Evolutionary conservation across 176 grass and related monocot species (phyloP).

Genomic region (Puya raimondii): DNA sequence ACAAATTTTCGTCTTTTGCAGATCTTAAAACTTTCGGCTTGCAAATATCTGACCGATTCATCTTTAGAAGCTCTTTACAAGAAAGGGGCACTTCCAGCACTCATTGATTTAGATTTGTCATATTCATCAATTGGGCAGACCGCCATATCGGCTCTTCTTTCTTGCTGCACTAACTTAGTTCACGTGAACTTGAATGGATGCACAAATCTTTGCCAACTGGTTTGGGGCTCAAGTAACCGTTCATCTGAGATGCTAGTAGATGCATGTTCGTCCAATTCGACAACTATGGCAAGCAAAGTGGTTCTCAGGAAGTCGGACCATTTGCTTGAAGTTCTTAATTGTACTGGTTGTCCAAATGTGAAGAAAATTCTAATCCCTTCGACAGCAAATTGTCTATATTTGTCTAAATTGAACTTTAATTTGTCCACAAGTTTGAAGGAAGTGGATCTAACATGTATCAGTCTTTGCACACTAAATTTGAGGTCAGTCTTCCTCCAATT

Average conservation of each 20-base stretch:
- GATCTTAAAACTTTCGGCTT: constrained; percentile 88
- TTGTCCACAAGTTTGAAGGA: constrained; percentile 86
- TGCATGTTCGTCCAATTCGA: constrained; percentile 24
- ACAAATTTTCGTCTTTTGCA: constrained; percentile 10
- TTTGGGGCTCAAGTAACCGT: constrained; percentile 42
- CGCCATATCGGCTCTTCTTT: constrained; percentile 62
- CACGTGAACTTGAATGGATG: constrained; percentile 93
- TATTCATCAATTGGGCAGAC: constrained; percentile 88
- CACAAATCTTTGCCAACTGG: constrained; percentile 71
- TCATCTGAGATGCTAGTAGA: constrained; percentile 41
- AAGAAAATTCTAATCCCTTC: constrained; percentile 81
- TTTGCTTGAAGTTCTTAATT: constrained; percentile 81
- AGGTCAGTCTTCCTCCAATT: constrained; percentile 35
- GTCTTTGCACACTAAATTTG: constrained; percentile 63
- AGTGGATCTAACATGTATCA: constrained; percentile 73
- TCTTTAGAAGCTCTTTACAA: constrained; percentile 82
- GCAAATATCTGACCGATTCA: constrained; percentile 75
- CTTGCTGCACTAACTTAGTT: constrained; percentile 70
- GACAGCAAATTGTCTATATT: constrained; percentile 43
- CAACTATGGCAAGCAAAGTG: constrained; percentile 18
- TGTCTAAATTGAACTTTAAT: constrained; percentile 96
- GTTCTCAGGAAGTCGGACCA: constrained; percentile 25
- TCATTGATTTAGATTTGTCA: constrained; percentile 88
- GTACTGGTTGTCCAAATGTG: constrained; percentile 90
- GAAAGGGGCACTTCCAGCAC: constrained; percentile 59